Evolutionary conservation across 441 rosid genomes (phyloP), one percentile per base, ranked within the genome.

Genomic region (Syzygium syzygioides): DNA sequence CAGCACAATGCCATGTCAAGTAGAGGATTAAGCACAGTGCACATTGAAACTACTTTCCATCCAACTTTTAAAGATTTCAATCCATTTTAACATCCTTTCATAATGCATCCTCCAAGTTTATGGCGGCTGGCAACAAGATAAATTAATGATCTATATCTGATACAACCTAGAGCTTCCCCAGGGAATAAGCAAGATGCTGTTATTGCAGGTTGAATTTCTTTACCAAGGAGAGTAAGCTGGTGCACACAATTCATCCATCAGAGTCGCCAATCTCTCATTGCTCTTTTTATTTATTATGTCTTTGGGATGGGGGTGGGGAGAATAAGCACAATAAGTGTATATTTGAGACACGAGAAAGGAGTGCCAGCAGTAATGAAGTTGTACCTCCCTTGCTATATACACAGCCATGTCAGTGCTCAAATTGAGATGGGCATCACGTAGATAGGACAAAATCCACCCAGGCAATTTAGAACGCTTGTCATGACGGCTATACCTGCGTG

Each of bases 331-430:
- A 37, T 37, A 19, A 3, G 45, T 71, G 28, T 50, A 71, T 37
- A 71, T 71, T 19, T 76, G 52, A 76, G 83, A 76, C n/a, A 41
- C 23, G 18, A 76, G 83, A 23, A 76, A 41, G 17, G 50, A 76
- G 83, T 23, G 52, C 83, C n/a, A 4, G n/a, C 5, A 41, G 23
- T 30, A 56, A 45, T 60, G 57, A 41, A 54, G n/a, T 62, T 87
- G 59, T 87, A 96, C 99, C 99, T 98, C 99, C 50, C 98, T 93
- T 79, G 99, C 98, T 90, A 95, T 95, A 90, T 96, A 96, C 86
- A 96, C 90, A 88, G 98, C 99, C 99, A 98, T 98, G 92, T 98
- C 98, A n/a, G 98, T 96, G 96, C 99, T 98, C 91, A 98, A 93
- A 91, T 98, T 98, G 91, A 96, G 94, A 90, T 96, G 93, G 30